Percentiles rank a stretch among this genome's conserved stretches.
Evolutionary conservation across 2,329 filamentous ascomycete genomes (phyloP).

Genomic region (Aureobasidium melanogenum): DNA sequence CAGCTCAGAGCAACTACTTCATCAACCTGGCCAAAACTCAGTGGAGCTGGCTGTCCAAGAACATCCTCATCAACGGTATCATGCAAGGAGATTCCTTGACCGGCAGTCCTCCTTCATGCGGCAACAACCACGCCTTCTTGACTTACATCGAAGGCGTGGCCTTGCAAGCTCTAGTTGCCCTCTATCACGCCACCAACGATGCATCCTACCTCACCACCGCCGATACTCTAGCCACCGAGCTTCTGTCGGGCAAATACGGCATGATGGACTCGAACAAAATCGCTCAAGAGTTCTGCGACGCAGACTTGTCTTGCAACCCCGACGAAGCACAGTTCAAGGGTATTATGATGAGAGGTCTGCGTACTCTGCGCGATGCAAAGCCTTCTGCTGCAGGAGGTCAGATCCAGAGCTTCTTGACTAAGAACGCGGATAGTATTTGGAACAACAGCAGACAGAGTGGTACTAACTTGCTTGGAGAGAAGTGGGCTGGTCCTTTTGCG

Average conservation of each 20-base stretch:
- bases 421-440: constrained; percentile 61
- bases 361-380: constrained; percentile 45
- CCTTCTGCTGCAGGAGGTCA: constrained; percentile 41
- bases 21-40: constrained; percentile 38
- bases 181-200: constrained; percentile 32
- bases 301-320: constrained; percentile 2
- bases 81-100: constrained; percentile 12
- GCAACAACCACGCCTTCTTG: constrained; percentile 39
- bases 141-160: constrained; percentile 55
- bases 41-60: constrained; percentile 43
- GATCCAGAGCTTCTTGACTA: constrained; percentile 40
- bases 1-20: constrained; percentile 31
- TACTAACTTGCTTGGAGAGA: constrained; percentile 45
- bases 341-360: constrained; percentile 57
- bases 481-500: constrained; percentile 55
- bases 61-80: constrained; percentile 48
- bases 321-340: constrained; percentile 57
- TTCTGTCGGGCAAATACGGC: background rate
- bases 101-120: constrained; percentile 35
- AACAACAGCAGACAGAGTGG: constrained; percentile 40
- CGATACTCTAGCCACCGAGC: constrained; percentile 26
- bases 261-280: constrained; percentile 24
- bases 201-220: constrained; percentile 28
- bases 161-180: constrained; percentile 48
- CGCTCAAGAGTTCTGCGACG: constrained; percentile 31